phyloP scores from a whole-genome alignment of 148 eudicot genomes.

The Pouteria glomerata region DNA sequence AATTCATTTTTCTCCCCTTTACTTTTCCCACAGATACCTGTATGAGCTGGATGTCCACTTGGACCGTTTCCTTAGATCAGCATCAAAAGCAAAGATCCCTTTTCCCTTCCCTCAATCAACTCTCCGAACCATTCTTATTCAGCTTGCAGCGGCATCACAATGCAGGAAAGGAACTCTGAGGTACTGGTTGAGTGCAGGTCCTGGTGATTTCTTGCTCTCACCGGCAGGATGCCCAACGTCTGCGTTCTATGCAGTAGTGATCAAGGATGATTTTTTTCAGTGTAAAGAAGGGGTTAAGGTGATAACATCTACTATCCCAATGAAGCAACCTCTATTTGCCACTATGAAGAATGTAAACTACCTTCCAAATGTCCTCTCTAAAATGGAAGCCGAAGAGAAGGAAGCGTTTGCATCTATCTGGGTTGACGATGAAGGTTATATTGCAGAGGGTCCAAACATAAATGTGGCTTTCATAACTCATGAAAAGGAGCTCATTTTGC shows the following conservation, averaged over 20 bases:
- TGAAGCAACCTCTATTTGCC: slow-evolving; percentile 65
- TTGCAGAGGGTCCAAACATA: slow-evolving; percentile 78
- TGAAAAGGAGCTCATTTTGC: slow-evolving; percentile 65
- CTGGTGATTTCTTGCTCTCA: slow-evolving; percentile 65
- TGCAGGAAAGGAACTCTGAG: slow-evolving; percentile 60
- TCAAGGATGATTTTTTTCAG: slow-evolving; percentile 48
- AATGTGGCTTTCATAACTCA: slow-evolving; percentile 58
- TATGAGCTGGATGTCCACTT: slow-evolving; percentile 76
- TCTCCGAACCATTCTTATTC: slow-evolving; percentile 57
- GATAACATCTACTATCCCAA: slow-evolving; percentile 55
- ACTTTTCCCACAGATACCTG: slow-evolving; percentile 37
- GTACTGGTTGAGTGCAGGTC: slow-evolving; percentile 68
- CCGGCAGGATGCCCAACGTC: slow-evolving; percentile 43
- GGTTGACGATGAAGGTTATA: slow-evolving; percentile 58
- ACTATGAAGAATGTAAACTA: slow-evolving; percentile 67
- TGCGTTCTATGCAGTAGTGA: slow-evolving; percentile 66
- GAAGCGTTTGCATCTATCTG: slow-evolving; percentile 63
- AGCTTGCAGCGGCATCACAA: slow-evolving; percentile 51
- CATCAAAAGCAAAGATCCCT: slow-evolving; percentile 49
- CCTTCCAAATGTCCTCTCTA: slow-evolving; percentile 66
- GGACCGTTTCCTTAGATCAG: slow-evolving; percentile 63
- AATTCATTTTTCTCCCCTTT: too few species aligned
- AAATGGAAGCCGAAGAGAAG: slow-evolving; percentile 66
- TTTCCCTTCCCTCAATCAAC: slow-evolving; percentile 48
- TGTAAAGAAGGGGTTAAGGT: slow-evolving; percentile 58